phyloP scores from a whole-genome alignment of 2,329 filamentous ascomycete species.

The Paramyrothecium sp. region DNA sequence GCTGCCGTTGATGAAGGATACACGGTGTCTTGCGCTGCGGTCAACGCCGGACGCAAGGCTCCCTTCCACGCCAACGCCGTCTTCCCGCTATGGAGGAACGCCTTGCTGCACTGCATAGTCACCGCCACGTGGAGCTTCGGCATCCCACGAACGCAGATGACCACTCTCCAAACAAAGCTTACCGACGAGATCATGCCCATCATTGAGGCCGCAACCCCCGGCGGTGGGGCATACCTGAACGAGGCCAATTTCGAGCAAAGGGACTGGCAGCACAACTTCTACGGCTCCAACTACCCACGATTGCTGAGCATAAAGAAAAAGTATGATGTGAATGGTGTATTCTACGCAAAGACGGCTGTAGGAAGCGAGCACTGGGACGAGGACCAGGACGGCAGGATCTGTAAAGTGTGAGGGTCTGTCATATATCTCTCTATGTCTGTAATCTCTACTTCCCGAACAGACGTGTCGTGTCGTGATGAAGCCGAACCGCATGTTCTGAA shows the following conservation, averaged over 20 bases:
- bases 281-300: slow-evolving; percentile 28
- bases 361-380: not conserved
- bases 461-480: too few species aligned
- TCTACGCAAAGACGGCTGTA: slow-evolving; percentile 26
- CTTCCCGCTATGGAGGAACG: not conserved
- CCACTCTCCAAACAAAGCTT: not conserved
- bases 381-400: not conserved
- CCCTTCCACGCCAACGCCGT: not conserved
- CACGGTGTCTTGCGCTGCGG: too few species aligned
- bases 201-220: not conserved
- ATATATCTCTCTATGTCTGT: too few species aligned
- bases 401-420: too few species aligned
- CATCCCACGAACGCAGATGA: not conserved
- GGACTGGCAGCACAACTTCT: slow-evolving; percentile 4
- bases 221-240: not conserved
- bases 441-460: too few species aligned
- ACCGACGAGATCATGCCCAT: not conserved
- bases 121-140: not conserved
- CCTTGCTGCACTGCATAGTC: not conserved
- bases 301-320: slow-evolving; percentile 40
- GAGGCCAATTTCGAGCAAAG: not conserved
- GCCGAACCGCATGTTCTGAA: too few species aligned
- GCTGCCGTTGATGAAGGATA: too few species aligned
- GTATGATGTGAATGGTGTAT: slow-evolving; percentile 41
- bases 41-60: not conserved